Conservation (phyloP, 2,329 filamentous ascomycete species). For the Colletotrichum sp. region DNA sequence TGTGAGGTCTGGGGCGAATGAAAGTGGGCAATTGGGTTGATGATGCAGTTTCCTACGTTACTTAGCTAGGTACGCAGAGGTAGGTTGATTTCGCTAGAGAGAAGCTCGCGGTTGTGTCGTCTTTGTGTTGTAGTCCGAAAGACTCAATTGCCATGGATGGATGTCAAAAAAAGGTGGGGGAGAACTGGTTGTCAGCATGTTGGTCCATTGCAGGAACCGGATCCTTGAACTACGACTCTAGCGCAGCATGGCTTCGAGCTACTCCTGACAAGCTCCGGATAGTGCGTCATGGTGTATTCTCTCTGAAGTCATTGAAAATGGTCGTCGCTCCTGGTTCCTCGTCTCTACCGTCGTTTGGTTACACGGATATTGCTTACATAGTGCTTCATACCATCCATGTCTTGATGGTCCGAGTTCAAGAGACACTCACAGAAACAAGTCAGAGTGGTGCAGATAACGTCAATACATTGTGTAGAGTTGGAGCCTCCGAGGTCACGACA, state of each 20-base stretch:
- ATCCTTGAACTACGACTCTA: neutral
- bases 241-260: neutral
- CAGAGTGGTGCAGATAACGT: neutral
- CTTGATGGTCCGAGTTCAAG: fast-evolving
- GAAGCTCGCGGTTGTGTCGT: neutral
- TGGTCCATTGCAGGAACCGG: neutral
- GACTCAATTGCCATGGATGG: neutral
- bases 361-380: neutral
- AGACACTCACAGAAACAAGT: neutral
- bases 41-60: neutral
- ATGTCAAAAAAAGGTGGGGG: neutral
- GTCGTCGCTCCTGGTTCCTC: neutral
- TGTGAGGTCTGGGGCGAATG: neutral
- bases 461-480: neutral
- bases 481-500: neutral
- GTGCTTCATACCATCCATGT: neutral
- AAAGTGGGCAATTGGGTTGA: neutral
- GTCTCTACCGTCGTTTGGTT: neutral
- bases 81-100: neutral
- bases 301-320: neutral
- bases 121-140: neutral
- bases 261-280: neutral
- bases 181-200: neutral
- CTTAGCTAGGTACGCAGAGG: neutral
- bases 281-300: neutral